Percentiles rank a stretch among this genome's conserved stretches.
Evolutionary conservation across 305 asterid species (phyloP).

Genomic region (Andrographis paniculata): DNA sequence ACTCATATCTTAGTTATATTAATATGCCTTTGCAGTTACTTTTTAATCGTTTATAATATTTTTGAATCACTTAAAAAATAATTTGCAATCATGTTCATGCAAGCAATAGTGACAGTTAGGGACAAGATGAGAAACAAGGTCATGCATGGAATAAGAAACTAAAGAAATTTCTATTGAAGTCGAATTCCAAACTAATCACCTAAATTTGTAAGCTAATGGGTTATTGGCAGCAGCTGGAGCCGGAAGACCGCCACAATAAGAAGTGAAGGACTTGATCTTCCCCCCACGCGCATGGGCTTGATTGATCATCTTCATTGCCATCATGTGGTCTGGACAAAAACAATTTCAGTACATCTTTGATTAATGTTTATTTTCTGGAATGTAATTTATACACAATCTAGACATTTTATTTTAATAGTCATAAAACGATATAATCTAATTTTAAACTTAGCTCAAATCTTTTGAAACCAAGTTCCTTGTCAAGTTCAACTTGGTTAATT

Average conservation of each 20-base stretch:
- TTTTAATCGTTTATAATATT: too few species aligned
- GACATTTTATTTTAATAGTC: background rate
- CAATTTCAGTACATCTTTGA: background rate
- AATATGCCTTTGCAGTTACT: background rate
- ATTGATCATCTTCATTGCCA: constrained; percentile 97
- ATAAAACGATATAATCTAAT: background rate
- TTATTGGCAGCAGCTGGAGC: constrained; percentile 94
- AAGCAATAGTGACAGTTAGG: background rate
- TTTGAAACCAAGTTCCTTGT: background rate
- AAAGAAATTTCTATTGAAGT: background rate
- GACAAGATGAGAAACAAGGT: background rate
- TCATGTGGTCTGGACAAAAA: constrained; percentile 75
- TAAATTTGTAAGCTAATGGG: constrained; percentile 88
- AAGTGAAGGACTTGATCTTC: constrained; percentile 76
- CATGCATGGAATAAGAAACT: background rate
- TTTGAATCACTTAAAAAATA: too few species aligned
- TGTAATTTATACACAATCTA: background rate
- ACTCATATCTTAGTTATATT: too few species aligned
- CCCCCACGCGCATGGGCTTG: constrained; percentile 73
- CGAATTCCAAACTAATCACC: constrained; percentile 30
- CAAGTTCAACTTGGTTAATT: background rate
- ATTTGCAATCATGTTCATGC: too few species aligned
- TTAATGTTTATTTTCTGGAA: background rate
- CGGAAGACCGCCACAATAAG: constrained; percentile 96
- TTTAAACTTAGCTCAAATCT: background rate